Conservation (phyloP, 306 rosid species). For the Rosa lucieae region DNA sequence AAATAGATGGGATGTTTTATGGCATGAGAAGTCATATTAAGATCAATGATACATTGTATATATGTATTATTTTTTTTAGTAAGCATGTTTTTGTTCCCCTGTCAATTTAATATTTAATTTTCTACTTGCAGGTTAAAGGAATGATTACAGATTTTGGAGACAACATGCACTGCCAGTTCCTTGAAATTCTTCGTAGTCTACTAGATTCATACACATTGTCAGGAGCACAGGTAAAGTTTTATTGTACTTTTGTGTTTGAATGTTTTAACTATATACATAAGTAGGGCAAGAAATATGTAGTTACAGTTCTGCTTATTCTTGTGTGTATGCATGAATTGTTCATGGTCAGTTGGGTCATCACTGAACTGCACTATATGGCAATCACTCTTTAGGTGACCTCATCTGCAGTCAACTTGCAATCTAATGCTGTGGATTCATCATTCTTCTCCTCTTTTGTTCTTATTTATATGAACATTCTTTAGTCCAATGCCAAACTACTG, state of each 20-base stretch:
- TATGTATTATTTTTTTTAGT: background rate
- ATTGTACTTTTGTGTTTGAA: background rate
- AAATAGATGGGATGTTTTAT: background rate
- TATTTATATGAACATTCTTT: background rate
- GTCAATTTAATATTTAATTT: constrained; percentile 12
- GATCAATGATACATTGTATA: too few species aligned
- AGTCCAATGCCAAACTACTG: background rate
- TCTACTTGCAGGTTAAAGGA: constrained; percentile 72
- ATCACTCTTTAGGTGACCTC: background rate
- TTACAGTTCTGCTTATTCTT: background rate
- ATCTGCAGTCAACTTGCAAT: background rate
- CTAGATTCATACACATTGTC: constrained; percentile 81
- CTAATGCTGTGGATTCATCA: background rate
- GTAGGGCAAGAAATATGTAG: background rate
- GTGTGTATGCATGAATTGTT: background rate
- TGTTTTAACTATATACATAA: background rate
- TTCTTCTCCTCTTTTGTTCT: background rate
- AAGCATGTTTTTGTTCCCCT: background rate
- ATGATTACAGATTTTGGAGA: constrained; percentile 91
- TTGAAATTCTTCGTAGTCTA: constrained; percentile 92
- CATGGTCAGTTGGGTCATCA: background rate
- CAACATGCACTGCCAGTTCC: constrained; percentile 95
- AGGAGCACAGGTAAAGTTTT: constrained; percentile 70
- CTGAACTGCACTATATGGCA: background rate
- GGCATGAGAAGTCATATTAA: background rate